Conservation (phyloP, 352 stramenopile species). For the Globisporangium orthogonon region DNA sequence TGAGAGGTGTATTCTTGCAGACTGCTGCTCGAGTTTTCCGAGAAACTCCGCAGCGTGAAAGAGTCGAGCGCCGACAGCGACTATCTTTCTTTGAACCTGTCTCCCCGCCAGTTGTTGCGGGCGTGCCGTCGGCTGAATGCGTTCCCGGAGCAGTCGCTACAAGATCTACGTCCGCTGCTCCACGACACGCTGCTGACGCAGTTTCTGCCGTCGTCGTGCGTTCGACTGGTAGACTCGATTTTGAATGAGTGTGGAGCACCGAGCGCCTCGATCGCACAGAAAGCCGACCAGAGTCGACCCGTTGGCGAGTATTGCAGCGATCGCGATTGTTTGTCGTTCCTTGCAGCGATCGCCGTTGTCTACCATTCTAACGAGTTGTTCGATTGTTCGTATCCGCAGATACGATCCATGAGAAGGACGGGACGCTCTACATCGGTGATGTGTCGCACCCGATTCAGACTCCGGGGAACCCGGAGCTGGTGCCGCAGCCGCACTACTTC, state of each 20-base stretch:
- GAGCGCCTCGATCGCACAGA: neutral
- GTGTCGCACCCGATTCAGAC: slow-evolving; percentile 50
- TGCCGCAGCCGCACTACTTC: slow-evolving; percentile 87
- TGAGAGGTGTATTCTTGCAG: slow-evolving; percentile 13
- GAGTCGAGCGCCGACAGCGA: slow-evolving; percentile 35
- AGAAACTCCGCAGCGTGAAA: slow-evolving; percentile 39
- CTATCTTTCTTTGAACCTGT: slow-evolving; percentile 48
- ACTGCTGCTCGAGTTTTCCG: slow-evolving; percentile 46
- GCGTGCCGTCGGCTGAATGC: slow-evolving; percentile 59
- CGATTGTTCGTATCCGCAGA: slow-evolving; percentile 11
- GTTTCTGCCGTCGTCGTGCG: slow-evolving; percentile 57
- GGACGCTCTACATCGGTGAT: slow-evolving; percentile 50
- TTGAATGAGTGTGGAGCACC: slow-evolving; percentile 43
- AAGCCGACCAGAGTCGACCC: neutral
- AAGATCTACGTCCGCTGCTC: slow-evolving; percentile 55
- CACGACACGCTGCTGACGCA: slow-evolving; percentile 75
- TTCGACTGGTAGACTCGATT: slow-evolving; percentile 38
- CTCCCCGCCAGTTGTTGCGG: slow-evolving; percentile 58
- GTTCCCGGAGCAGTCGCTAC: slow-evolving; percentile 54
- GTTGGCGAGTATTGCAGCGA: slow-evolving; percentile 1
- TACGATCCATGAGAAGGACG: slow-evolving; percentile 34
- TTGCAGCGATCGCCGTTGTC: neutral
- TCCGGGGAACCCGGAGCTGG: slow-evolving; percentile 59
- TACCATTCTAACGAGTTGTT: neutral
- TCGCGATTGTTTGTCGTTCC: neutral